Conservation (phyloP, 805 yeast genomes). For the Candida methanosorbosa region DNA sequence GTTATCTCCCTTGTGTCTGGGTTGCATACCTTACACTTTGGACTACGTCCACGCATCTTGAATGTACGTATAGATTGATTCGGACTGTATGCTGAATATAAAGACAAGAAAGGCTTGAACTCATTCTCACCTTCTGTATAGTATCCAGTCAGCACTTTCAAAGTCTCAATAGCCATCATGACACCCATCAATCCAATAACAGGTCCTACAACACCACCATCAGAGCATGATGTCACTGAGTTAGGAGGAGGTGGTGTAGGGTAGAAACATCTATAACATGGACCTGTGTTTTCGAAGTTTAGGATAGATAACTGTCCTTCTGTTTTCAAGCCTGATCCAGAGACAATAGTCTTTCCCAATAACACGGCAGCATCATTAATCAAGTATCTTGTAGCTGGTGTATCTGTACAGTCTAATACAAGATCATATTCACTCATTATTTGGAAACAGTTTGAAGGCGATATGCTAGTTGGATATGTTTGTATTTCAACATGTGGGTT, state of each 20-base stretch:
- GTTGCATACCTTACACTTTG: constrained; percentile 51
- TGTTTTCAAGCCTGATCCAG: constrained; percentile 85
- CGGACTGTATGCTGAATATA: constrained; percentile 56
- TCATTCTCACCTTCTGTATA: constrained; percentile 40
- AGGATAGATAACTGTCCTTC: constrained; percentile 85
- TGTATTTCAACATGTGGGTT: constrained; percentile 61
- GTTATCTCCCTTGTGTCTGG: constrained; percentile 46
- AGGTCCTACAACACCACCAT: constrained; percentile 92
- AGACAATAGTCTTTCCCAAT: constrained; percentile 61
- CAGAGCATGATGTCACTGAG: constrained; percentile 76
- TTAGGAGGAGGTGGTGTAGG: constrained; percentile 87
- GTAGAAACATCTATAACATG: constrained; percentile 91
- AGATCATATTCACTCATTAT: constrained; percentile 62
- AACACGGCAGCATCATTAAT: constrained; percentile 78
- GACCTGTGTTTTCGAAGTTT: constrained; percentile 60
- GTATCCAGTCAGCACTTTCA: constrained; percentile 57
- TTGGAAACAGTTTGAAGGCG: constrained; percentile 49
- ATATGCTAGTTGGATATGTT: constrained; percentile 44
- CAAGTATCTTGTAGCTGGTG: constrained; percentile 80
- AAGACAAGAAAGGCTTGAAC: constrained; percentile 61
- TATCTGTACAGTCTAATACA: constrained; percentile 90
- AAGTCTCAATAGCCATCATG: constrained; percentile 80
- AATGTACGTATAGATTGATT: constrained; percentile 61
- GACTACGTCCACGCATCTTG: constrained; percentile 66
- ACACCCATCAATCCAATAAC: constrained; percentile 91